These are phyloP conservation scores for Rhizopogon vinicolor DNA, from an alignment of 768 basidiomycete species.

Conservation along the genomic window DNA sequence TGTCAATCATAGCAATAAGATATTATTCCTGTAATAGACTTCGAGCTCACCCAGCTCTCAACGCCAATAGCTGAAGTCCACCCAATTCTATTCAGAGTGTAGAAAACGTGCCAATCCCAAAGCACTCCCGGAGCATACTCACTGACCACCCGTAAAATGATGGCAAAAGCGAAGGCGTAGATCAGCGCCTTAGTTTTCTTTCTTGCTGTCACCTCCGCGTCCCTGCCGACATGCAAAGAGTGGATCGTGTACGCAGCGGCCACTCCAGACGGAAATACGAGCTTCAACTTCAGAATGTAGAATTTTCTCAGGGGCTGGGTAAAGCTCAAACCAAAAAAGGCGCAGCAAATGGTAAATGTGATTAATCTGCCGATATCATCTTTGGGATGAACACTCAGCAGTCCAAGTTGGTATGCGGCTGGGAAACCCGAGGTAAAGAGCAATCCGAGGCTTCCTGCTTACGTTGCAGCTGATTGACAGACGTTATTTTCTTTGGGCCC, in stretches of 20 bases:
- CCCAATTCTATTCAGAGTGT: slow-evolving; percentile 52
- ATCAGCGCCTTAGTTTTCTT: slow-evolving; percentile 51
- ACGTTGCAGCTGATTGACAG: slow-evolving; percentile 17
- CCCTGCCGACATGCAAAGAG: slow-evolving; percentile 46
- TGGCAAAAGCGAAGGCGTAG: slow-evolving; percentile 39
- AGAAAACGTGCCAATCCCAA: slow-evolving; percentile 61
- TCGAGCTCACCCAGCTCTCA: slow-evolving; percentile 47
- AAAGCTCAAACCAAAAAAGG: slow-evolving; percentile 65
- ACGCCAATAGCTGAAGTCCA: slow-evolving; percentile 52
- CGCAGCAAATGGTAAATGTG: slow-evolving; percentile 45
- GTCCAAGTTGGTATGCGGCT: slow-evolving; percentile 51
- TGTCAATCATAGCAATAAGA: neutral
- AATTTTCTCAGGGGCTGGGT: slow-evolving; percentile 56
- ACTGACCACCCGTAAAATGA: slow-evolving; percentile 50
- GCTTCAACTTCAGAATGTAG: slow-evolving; percentile 57
- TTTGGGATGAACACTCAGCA: slow-evolving; percentile 42
- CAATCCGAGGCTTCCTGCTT: slow-evolving; percentile 52
- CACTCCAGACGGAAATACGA: slow-evolving; percentile 59
- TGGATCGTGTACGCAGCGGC: slow-evolving; percentile 64
- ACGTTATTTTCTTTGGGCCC: slow-evolving; percentile 55
- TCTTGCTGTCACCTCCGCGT: slow-evolving; percentile 44
- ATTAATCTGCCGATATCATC: slow-evolving; percentile 54
- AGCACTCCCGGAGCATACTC: slow-evolving; percentile 55
- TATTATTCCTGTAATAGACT: neutral
- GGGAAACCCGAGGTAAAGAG: slow-evolving; percentile 54